These are phyloP conservation scores for Durusdinium trenchii DNA, from an alignment of 73 alveolate genomes.

Conservation along the genomic window DNA sequence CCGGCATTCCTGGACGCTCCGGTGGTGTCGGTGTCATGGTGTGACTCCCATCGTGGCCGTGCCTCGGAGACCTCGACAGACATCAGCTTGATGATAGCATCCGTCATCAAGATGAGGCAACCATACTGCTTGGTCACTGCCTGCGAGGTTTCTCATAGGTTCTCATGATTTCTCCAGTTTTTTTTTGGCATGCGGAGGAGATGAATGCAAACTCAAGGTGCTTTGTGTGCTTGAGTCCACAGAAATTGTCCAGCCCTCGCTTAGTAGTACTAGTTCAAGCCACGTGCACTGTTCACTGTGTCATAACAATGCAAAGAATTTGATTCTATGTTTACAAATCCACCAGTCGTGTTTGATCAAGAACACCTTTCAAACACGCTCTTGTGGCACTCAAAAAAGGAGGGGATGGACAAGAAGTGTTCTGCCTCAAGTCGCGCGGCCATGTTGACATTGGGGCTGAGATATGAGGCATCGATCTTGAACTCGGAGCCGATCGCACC, in stretches of 20 bases:
- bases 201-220: too few species aligned
- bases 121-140: slow-evolving; percentile 91
- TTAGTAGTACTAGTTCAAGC: too few species aligned
- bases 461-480: slow-evolving; percentile 99
- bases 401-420: not conserved
- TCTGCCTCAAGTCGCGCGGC: slow-evolving; percentile 95
- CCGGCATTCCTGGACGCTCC: slow-evolving; percentile 95
- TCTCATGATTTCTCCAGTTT: not conserved
- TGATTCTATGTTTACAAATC: not conserved
- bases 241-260: too few species aligned
- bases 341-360: too few species aligned
- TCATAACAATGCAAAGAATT: too few species aligned
- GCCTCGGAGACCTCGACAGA: slow-evolving; percentile 80
- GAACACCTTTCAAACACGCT: too few species aligned
- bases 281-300: too few species aligned
- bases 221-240: too few species aligned
- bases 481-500: slow-evolving; percentile 98
- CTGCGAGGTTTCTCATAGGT: not conserved
- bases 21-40: too few species aligned
- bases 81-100: slow-evolving; percentile 87
- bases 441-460: slow-evolving; percentile 96
- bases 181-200: too few species aligned
- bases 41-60: not conserved
- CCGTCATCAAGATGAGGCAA: slow-evolving; percentile 89
- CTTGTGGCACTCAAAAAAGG: not conserved